Base-by-base conservation (phyloP, 2,329 filamentous ascomycete genomes). In the Microcyclospora tardicrescens region DNA sequence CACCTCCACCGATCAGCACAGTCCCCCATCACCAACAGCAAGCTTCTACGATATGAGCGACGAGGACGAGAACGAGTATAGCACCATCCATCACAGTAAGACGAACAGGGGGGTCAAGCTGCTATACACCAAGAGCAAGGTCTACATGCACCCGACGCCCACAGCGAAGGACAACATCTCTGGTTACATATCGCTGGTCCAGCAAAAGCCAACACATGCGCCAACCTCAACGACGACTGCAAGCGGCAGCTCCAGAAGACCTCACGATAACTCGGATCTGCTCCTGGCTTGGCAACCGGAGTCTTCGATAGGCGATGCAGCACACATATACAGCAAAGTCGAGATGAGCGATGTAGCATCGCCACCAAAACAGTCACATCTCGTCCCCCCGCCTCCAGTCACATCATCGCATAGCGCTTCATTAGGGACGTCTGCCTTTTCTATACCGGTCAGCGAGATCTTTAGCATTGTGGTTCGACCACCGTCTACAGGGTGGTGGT, bases 401-500 rank as follows among this genome's bases (percentile, higher is more conserved):
- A 81, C 86, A 10, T 89, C 84, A 0, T 74, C 77, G 1, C 82
- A 87, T 57, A 71, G 72, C 43, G 33, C 32, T 10, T 73, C 81
- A 1, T 66, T 77, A 35, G 87, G 87, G 3, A 75, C 81, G 35
- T 95, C 94, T 58, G 78, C 91, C 1, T 98, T 98, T 56, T 86
- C 89, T 1, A 73, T 98, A 5, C 91, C 91, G 1, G 73, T 96
- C 24, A 84, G 77, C 48, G 83, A 89, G 46, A 80, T 98, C 43
- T 98, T 93, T 62, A 93, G 84, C 19, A 70, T 98, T 5, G 71
- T 94, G 6, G 79, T 98, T 30, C 77, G 91, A 2, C 89, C 89
- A 3, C 93, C 91, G 5, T 95, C 85, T 58, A 64, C 94, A 6
- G 93, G 91, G 12, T 98, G 91, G 93, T 98, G 91, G 91, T 95